Conservation (phyloP, 352 stramenopile species). For the Phytophthora tubulina region DNA sequence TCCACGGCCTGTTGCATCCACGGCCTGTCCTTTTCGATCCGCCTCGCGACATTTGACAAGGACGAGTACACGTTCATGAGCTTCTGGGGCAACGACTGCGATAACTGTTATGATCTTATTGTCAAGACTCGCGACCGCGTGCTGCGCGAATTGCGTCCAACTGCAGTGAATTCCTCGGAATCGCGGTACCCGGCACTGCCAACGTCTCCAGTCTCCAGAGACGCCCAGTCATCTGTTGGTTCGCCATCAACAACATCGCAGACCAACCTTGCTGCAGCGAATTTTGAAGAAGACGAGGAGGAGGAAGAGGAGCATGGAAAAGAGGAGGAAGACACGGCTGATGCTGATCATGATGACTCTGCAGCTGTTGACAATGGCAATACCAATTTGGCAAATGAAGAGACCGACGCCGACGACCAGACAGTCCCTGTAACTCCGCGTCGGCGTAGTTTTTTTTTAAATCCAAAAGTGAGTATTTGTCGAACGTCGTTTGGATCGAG, state of each 20-base stretch:
- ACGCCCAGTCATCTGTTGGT: slow-evolving; percentile 7
- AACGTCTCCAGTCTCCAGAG: slow-evolving; percentile 21
- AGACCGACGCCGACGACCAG: slow-evolving; percentile 18
- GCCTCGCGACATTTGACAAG: slow-evolving; percentile 68
- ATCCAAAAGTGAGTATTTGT: too few relatives aligned
- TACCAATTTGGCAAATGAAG: slow-evolving; percentile 2
- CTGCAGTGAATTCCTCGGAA: slow-evolving; percentile 23
- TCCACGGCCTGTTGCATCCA: slow-evolving; percentile 54
- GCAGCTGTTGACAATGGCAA: neutral
- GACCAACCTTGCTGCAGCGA: slow-evolving; percentile 3
- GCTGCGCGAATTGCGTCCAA: slow-evolving; percentile 41
- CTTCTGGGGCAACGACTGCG: slow-evolving; percentile 87
- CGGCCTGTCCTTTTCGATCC: slow-evolving; percentile 50
- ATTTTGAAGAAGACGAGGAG: slow-evolving; percentile 22
- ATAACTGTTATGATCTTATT: slow-evolving; percentile 85
- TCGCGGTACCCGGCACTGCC: slow-evolving; percentile 20
- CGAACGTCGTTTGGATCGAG: neutral
- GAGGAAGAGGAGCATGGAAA: neutral
- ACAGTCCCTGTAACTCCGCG: slow-evolving; percentile 26
- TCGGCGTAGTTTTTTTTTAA: slow-evolving; percentile 57
- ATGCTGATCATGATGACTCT: slow-evolving; percentile 8
- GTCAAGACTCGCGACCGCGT: slow-evolving; percentile 67
- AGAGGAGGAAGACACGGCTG: slow-evolving; percentile 12
- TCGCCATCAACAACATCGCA: slow-evolving; percentile 9
- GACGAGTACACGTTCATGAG: slow-evolving; percentile 89